These are phyloP conservation scores for Zygosaccharomyces rouxii DNA, from an alignment of 805 yeast species.

Conservation along the genomic window DNA sequence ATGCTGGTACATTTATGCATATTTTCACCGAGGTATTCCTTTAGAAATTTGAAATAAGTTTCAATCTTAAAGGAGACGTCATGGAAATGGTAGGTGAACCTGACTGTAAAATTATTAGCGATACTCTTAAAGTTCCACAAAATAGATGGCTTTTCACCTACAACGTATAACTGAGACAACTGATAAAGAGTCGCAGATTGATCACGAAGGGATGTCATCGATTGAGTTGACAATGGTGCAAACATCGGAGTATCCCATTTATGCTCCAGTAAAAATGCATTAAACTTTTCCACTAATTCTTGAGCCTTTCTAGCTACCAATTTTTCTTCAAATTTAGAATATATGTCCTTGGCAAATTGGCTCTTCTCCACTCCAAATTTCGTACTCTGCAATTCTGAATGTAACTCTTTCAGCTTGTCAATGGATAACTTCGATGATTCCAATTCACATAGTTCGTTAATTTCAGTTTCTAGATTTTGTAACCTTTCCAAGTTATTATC, in stretches of 20 bases:
- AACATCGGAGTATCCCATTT: slow-evolving; percentile 32
- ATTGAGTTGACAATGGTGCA: slow-evolving; percentile 14
- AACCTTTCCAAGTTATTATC: slow-evolving; percentile 11
- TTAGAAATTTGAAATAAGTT: slow-evolving; percentile 47
- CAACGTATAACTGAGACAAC: slow-evolving; percentile 15
- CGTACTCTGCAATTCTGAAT: slow-evolving; percentile 5
- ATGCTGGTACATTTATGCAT: slow-evolving; percentile 39
- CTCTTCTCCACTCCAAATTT: background rate
- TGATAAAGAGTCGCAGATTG: slow-evolving; percentile 22
- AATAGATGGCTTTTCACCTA: background rate
- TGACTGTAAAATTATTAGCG: slow-evolving; percentile 42
- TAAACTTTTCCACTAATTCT: slow-evolving; percentile 12
- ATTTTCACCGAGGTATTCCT: slow-evolving; percentile 42
- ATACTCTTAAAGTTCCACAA: slow-evolving; percentile 47
- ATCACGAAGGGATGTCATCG: slow-evolving; percentile 15
- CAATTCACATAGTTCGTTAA: slow-evolving; percentile 2
- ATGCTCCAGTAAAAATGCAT: slow-evolving; percentile 20
- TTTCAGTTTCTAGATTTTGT: slow-evolving; percentile 7
- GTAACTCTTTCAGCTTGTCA: slow-evolving; percentile 9
- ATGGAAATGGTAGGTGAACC: slow-evolving; percentile 55
- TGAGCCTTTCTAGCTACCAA: slow-evolving; percentile 13
- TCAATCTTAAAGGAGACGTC: slow-evolving; percentile 41
- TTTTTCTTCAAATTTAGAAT: slow-evolving; percentile 12
- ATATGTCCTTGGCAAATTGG: background rate
- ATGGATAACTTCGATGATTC: slow-evolving; percentile 4